Base-by-base conservation (phyloP, 2,329 filamentous ascomycete species). In the Anthostomella pinea region DNA sequence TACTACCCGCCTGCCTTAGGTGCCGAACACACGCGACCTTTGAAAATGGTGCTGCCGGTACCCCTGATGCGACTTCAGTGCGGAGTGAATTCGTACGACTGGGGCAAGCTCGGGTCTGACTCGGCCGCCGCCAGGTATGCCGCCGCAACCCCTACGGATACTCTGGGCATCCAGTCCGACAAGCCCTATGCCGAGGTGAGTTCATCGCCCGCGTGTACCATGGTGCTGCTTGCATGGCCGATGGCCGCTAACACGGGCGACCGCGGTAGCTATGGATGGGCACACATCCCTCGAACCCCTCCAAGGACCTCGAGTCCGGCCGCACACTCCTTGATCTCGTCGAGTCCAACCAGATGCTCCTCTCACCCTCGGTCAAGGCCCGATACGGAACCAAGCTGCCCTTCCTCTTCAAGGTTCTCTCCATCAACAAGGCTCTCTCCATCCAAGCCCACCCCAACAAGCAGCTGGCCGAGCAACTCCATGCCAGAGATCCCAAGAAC, bases 381-480 rank as follows among this genome's bases (percentile, higher is more conserved):
- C 81, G 79, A 58, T 97, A 90, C 62, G 83, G 79, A 43, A 72
- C 80, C 51, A 95, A 87, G 64, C 76, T 98, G 1, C 93, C 93
- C 0, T 98, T 97, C 64, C 77, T 98, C 38, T 95, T 98, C 82
- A 98, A 98, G 68, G 90, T 98, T 13, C 77, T 98, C 18, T 95
- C 89, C 20, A 93, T 97, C 68, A 81, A 83, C 67, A 98, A 97
- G 65, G 93, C 93, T 8, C 77, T 98, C 41, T 95, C 89, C 46
- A 97, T 98, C 55, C 93, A 98, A 65, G 93, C 93, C 16, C 93
- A 98, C 53, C 89, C 89, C 33, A 94, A 95, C 70, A 95, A 95
- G 77, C 87, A 86, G 66, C 82, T 94, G 10, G 93, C 93, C 33
- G 91, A 94, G 67, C 70, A 88, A 60, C 72, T 98, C 19, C 93